A percentile compares a stretch with the other conserved stretches of the same genome.
phyloP scores from a whole-genome alignment of 495 filamentous ascomycete species.

The Talaromyces ruber region DNA sequence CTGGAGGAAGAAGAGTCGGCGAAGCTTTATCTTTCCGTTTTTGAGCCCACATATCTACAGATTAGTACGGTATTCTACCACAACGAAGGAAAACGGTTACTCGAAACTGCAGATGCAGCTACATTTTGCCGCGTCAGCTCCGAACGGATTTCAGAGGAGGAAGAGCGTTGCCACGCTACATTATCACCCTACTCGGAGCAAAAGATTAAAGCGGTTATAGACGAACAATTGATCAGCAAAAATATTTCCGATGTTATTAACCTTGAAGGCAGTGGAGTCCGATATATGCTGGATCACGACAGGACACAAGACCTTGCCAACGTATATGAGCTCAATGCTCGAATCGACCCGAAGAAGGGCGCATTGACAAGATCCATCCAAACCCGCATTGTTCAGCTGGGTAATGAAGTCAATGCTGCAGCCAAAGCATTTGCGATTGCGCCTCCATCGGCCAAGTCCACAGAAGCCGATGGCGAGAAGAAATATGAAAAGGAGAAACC shows the following conservation, averaged over 20 bases:
- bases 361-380: conserved; percentile 63
- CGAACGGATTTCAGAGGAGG: conserved; percentile 69
- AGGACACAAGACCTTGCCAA: conserved; percentile 64
- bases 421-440: conserved; percentile 29
- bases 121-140: conserved; percentile 74
- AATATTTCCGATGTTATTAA: conserved; percentile 75
- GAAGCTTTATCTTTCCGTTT: conserved; percentile 75
- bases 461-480: conserved; percentile 37
- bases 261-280: conserved; percentile 75
- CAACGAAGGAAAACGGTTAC: conserved; percentile 59
- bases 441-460: conserved; percentile 21
- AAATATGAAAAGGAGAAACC: conserved; percentile 20
- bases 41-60: conserved; percentile 69
- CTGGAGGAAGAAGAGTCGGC: conserved; percentile 58
- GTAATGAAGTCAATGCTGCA: conserved; percentile 68
- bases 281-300: conserved; percentile 88
- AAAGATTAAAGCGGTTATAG: conserved; percentile 72
- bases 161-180: conserved; percentile 70
- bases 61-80: conserved; percentile 68
- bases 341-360: conserved; percentile 69
- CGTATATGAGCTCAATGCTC: conserved; percentile 66
- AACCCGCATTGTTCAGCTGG: conserved; percentile 68
- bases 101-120: conserved; percentile 71
- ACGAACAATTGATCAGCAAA: conserved; percentile 65
- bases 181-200: conserved; percentile 57